Evolutionary conservation across 1,284 basidiomycete genomes (phyloP), one percentile per base, ranked within the genome.

Genomic region (Inonotus obliquus): DNA sequence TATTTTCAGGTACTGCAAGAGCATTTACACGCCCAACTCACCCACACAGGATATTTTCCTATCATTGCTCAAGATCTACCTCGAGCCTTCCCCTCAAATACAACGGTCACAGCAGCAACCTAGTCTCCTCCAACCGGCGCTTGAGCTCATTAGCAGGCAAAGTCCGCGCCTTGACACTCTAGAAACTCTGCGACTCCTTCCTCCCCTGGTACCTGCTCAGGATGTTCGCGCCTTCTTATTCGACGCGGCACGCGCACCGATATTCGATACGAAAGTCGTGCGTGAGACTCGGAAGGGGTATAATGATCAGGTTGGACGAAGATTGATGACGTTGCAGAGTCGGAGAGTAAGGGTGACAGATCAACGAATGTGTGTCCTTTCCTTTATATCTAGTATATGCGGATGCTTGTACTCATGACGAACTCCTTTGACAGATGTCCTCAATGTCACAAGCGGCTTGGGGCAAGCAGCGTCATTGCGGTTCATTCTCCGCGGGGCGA

Each of bases 401-500:
- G 39, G 51, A 19, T 38, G 39, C 14, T 27, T 38, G 14, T 10
- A 21, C n/a, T 25, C 37, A n/a, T 37, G 62, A 37, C 48, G 14
- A 54, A n/a, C 54, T 45, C 44, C 51, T 39, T 25, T 49, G 10
- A 59, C 65, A 96, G 94, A 74, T 98, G 97, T 70, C 94, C 94
- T 0, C 90, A 94, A 70, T 99, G 96, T 73, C 91, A 96, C 71
- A 98, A 98, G 70, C 84, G 96, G 21, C 78, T 99, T 29, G 97
- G 97, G 0, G 91, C 89, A 67, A 96, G 92, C 63, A 96, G 92
- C 63, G 95, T 97, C 41, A 94, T 99, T 67, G 94, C 96, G 0
- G 94, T 98, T 0, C 95, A 96, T 77, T 80, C 88, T 17, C 95
- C 94, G 65, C 81, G 93, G 56, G 94, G 94, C 2, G 91, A 96